Conservation (phyloP, 169 alveolate species). For the Sarcocystis neurona region DNA sequence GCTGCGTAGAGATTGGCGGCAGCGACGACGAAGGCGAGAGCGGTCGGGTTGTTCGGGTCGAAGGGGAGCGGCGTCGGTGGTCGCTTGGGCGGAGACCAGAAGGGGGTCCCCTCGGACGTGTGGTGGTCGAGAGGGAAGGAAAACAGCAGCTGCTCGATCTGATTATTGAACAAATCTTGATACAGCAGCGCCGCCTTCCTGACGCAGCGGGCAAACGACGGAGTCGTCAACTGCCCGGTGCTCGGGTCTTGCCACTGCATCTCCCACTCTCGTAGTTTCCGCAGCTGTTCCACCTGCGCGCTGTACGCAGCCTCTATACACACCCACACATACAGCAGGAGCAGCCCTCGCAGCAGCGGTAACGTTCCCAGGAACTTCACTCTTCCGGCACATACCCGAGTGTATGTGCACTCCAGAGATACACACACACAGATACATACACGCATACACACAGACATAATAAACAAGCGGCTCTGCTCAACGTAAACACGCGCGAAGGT, state of each 20-base stretch:
- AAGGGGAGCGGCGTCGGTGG: conserved; percentile 93
- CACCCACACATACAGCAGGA: conserved; percentile 24
- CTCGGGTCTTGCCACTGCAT: background rate
- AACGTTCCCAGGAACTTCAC: too few relatives aligned
- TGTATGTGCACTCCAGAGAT: background rate
- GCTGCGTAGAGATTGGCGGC: conserved; percentile 90
- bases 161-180: conserved; percentile 86
- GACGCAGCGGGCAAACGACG: conserved; percentile 28
- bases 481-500: too few relatives aligned
- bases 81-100: conserved; percentile 99
- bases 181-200: conserved; percentile 68
- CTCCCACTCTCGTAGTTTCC: background rate
- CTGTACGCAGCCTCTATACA: conserved; percentile 43
- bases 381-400: too few relatives aligned
- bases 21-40: conserved; percentile 85
- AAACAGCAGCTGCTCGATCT: conserved; percentile 90
- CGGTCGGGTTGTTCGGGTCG: conserved; percentile 84
- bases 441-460: too few relatives aligned
- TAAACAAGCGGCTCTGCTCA: too few relatives aligned
- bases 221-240: background rate
- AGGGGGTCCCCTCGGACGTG: conserved; percentile 92
- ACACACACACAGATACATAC: background rate
- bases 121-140: conserved; percentile 95
- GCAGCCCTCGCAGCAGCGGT: too few relatives aligned
- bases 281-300: conserved; percentile 43